Conservation (phyloP, 768 basidiomycete genomes). For the Suillus spraguei region DNA sequence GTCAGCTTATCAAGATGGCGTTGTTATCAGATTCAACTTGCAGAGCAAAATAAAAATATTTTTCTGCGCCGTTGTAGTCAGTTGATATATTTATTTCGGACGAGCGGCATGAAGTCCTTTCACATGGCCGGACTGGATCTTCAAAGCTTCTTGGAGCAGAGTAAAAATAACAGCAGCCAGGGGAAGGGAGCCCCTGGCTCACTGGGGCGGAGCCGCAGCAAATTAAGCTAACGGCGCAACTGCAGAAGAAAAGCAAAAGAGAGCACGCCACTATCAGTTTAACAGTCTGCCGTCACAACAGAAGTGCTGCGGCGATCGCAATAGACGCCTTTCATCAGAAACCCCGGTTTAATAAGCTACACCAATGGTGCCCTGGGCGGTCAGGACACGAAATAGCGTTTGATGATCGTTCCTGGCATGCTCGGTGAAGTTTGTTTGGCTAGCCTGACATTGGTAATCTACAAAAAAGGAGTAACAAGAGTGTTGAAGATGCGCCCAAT, state of each 20-base stretch:
- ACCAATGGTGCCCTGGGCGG: background rate
- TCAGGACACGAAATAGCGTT: background rate
- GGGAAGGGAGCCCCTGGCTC: background rate
- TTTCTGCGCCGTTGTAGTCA: no score
- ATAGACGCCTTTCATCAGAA: background rate
- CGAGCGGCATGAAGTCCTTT: background rate
- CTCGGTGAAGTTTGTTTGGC: background rate
- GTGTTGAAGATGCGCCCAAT: background rate
- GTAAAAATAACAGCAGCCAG: background rate
- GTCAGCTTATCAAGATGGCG: background rate
- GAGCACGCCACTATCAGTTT: conserved; percentile 2
- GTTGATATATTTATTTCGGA: no score
- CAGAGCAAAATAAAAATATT: background rate
- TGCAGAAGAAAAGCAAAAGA: background rate
- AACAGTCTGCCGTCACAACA: background rate
- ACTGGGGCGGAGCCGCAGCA: conserved; percentile 2
- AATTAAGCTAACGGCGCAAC: background rate
- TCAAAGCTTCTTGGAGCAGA: background rate
- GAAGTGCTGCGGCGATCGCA: background rate
- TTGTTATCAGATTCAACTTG: background rate
- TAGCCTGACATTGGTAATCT: background rate
- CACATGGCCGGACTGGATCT: background rate
- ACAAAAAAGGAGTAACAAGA: background rate
- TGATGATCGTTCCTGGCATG: conserved; percentile 6
- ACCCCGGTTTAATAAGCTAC: background rate